Conservation (phyloP, 495 filamentous ascomycete genomes). For the Penicillium paradoxum region DNA sequence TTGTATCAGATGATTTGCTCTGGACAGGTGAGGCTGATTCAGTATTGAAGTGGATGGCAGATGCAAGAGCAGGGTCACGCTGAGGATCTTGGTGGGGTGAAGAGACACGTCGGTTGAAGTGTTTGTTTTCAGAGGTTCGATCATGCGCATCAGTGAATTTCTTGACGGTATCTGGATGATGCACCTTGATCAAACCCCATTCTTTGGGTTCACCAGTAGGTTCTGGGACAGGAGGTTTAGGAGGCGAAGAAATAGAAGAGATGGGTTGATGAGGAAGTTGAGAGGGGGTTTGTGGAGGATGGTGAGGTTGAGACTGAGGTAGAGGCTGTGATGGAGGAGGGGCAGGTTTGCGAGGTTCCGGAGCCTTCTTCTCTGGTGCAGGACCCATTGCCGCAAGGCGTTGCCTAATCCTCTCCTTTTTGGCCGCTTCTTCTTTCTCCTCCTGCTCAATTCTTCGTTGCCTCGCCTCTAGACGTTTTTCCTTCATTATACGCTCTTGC, state of each 20-base stretch:
- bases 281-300: conserved; percentile 2
- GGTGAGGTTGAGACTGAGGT: conserved; percentile 2
- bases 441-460: conserved; percentile 79
- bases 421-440: conserved; percentile 70
- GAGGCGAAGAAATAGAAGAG: conserved; percentile 36
- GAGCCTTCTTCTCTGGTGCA: conserved; percentile 48
- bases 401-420: conserved; percentile 72
- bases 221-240: conserved; percentile 51
- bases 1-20: conserved; percentile 20
- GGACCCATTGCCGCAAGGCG: conserved; percentile 77
- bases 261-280: conserved; percentile 13
- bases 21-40: conserved; percentile 17
- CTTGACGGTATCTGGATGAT: conserved; percentile 47
- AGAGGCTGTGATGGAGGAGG: conserved; percentile 6
- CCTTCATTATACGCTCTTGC: conserved; percentile 83
- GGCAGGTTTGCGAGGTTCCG: conserved; percentile 27
- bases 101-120: conserved; percentile 26
- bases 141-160: conserved; percentile 37
- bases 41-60: conserved; percentile 22
- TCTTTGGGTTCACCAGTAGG: conserved; percentile 50
- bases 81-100: conserved; percentile 35
- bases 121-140: conserved; percentile 31
- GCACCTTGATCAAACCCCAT: conserved; percentile 57
- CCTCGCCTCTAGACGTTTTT: conserved; percentile 68
- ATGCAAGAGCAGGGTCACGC: conserved; percentile 23